A percentile compares a stretch with the other conserved stretches of the same genome.
These are phyloP conservation scores for Mesembryanthemum crystallinum DNA, from an alignment of 148 eudicot species.

Conservation along the genomic window DNA sequence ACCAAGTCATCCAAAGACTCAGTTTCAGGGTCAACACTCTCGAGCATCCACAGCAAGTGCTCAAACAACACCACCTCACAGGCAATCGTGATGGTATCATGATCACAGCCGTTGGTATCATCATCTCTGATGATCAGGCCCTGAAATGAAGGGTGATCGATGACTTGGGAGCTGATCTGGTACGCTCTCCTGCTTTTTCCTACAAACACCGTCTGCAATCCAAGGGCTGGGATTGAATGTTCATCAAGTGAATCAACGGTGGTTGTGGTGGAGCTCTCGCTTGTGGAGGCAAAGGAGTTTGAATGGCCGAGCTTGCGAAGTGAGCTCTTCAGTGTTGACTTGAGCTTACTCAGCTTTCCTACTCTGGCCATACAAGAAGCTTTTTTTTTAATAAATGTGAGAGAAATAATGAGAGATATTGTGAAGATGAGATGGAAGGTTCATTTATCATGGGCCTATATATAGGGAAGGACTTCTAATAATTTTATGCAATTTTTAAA, in stretches of 20 bases:
- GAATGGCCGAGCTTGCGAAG: neutral
- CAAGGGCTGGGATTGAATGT: neutral
- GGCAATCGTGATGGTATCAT: neutral
- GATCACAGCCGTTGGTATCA: neutral
- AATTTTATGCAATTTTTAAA: no score
- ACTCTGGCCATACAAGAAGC: neutral
- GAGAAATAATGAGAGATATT: neutral
- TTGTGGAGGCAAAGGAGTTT: neutral
- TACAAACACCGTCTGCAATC: neutral
- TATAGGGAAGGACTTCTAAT: no score
- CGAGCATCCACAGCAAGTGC: slow-evolving; percentile 25
- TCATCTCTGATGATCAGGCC: neutral
- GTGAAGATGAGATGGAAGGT: neutral
- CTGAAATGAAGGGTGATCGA: neutral
- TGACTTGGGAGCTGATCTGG: slow-evolving; percentile 4
- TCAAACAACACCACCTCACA: slow-evolving; percentile 32
- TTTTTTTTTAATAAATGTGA: no score
- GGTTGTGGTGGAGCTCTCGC: neutral
- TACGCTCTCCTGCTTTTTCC: neutral
- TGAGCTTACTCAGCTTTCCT: neutral
- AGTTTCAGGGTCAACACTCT: slow-evolving; percentile 16
- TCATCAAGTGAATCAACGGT: neutral
- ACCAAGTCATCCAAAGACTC: slow-evolving; percentile 26
- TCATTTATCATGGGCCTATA: no score
- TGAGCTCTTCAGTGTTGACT: neutral